Percentiles rank a stretch among this genome's conserved stretches.
Conservation (phyloP, 306 rosid species). For the Prunus mira region DNA sequence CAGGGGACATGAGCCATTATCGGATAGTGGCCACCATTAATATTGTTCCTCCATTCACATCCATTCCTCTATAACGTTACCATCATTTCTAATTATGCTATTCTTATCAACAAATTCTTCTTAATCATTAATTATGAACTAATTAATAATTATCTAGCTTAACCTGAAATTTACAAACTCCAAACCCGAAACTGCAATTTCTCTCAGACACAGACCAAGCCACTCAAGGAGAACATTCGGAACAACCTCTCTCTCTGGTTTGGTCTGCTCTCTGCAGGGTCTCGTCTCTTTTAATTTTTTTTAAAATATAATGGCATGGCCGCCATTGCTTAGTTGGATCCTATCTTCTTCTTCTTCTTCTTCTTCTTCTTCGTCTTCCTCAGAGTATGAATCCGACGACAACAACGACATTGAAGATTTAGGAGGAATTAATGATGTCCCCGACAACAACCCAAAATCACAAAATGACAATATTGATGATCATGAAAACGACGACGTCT, state of each 20-base stretch:
- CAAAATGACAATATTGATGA: background rate
- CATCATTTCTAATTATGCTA: background rate
- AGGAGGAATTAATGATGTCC: background rate
- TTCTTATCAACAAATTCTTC: background rate
- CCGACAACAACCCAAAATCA: background rate
- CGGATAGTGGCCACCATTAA: slow-evolving; percentile 1
- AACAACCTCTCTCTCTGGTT: background rate
- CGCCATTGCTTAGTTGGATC: slow-evolving; percentile 33
- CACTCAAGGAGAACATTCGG: background rate
- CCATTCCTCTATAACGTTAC: background rate
- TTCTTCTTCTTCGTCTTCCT: slow-evolving; percentile 8
- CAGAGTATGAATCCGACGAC: background rate
- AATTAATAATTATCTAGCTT: background rate
- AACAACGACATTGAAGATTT: background rate
- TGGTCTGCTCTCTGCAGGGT: background rate
- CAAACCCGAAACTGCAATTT: background rate
- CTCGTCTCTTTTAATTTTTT: background rate
- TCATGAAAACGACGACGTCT: slow-evolving; percentile 4
- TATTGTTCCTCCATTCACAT: background rate
- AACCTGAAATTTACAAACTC: background rate
- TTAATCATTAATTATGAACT: background rate
- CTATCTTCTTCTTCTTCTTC: slow-evolving; percentile 17
- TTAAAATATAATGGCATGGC: slow-evolving; percentile 22
- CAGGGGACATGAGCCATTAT: slow-evolving; percentile 22
- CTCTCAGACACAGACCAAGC: background rate